Percentiles rank a stretch among this genome's conserved stretches.
phyloP scores from a whole-genome alignment of 2,329 filamentous ascomycete genomes.

The Microsporum ferrugineum region DNA sequence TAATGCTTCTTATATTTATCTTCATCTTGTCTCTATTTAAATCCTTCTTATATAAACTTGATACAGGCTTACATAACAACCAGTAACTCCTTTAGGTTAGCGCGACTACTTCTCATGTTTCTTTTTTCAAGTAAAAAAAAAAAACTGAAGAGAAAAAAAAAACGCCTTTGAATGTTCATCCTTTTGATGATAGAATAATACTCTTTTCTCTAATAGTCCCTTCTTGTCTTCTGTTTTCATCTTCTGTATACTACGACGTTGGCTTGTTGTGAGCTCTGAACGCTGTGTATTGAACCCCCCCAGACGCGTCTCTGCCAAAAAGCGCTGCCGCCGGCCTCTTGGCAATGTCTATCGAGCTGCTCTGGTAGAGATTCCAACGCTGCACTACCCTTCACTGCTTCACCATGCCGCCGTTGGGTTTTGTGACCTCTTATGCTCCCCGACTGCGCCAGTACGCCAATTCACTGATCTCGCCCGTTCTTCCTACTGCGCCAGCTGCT shows the following conservation, averaged over 20 bases:
- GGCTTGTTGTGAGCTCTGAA: neutral
- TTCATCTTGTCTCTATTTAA: neutral
- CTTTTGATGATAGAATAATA: neutral
- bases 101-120: neutral
- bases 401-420: slow-evolving; percentile 49
- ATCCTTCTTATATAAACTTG: neutral
- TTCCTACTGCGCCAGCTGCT: slow-evolving; percentile 56
- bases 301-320: slow-evolving; percentile 1
- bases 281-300: neutral
- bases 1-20: neutral
- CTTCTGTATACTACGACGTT: neutral
- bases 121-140: slow-evolving; percentile 1
- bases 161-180: neutral
- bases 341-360: slow-evolving; percentile 5
- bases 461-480: slow-evolving; percentile 74
- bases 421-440: slow-evolving; percentile 83
- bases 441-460: slow-evolving; percentile 85
- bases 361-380: neutral
- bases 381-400: neutral
- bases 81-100: neutral
- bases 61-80: neutral
- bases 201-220: neutral
- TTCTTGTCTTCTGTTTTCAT: neutral
- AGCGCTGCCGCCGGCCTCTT: slow-evolving; percentile 3
- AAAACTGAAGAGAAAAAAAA: neutral